phyloP scores from a whole-genome alignment of 23 red algal species.

The Gracilaria gracilis region DNA sequence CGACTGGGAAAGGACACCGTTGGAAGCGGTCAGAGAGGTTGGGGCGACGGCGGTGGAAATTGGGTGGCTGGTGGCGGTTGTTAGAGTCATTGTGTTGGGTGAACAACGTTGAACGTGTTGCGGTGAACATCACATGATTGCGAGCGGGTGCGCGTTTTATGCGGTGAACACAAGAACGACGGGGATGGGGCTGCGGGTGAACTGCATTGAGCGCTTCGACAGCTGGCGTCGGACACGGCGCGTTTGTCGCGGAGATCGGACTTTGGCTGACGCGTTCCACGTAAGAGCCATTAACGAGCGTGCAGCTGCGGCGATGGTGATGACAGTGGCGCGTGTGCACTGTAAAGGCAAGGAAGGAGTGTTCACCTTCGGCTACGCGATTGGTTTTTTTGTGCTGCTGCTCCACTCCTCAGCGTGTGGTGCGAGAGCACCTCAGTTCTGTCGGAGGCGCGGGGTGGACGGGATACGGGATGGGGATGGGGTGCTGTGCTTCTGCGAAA shows the following conservation, averaged over 20 bases:
- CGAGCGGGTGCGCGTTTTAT: neutral
- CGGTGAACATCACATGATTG: conserved; percentile 9
- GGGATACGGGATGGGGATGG: neutral
- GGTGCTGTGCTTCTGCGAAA: neutral
- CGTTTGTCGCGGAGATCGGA: neutral
- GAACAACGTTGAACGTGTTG: neutral
- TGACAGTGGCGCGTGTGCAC: neutral
- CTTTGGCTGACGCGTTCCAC: conserved; percentile 28
- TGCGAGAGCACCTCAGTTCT: neutral
- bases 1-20: neutral
- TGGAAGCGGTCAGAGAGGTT: neutral
- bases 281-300: neutral
- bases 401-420: neutral
- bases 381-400: conserved; percentile 8
- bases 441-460: neutral
- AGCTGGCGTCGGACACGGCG: neutral
- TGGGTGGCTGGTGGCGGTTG: neutral
- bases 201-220: neutral
- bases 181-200: conserved; percentile 8
- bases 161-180: neutral
- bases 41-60: neutral
- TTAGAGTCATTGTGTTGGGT: neutral
- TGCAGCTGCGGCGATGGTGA: neutral
- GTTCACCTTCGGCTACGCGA: conserved; percentile 3
- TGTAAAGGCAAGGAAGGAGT: neutral